A percentile compares a stretch with the other conserved stretches of the same genome.
Evolutionary conservation across 306 rosid species (phyloP).

Genomic region (Luffa aegyptiaca): DNA sequence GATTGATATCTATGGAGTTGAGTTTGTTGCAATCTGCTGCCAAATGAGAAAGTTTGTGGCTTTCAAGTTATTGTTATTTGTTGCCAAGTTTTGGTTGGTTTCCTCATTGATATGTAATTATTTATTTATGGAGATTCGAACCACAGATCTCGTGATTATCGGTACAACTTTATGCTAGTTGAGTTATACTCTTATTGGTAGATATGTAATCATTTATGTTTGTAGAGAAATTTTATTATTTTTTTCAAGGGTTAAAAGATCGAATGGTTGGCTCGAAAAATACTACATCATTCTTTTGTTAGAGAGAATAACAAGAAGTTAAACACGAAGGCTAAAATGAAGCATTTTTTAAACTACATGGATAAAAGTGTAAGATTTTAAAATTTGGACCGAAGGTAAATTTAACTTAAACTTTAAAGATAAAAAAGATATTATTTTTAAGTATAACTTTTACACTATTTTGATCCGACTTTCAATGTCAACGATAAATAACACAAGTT

Average conservation of each 20-base stretch:
- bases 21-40: conserved; percentile 1
- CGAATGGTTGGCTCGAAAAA: background rate
- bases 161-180: too few species aligned
- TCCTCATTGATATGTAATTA: background rate
- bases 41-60: background rate
- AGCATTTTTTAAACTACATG: background rate
- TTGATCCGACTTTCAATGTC: background rate
- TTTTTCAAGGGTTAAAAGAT: background rate
- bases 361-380: background rate
- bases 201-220: background rate
- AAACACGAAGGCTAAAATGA: background rate
- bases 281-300: background rate
- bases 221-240: background rate
- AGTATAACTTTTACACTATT: too few species aligned
- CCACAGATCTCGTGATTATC: too few species aligned
- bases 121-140: background rate
- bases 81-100: background rate
- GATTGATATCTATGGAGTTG: conserved; percentile 9
- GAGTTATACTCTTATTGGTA: too few species aligned
- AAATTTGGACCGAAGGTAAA: too few species aligned
- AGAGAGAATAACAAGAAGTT: background rate
- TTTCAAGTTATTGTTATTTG: background rate
- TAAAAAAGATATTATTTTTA: too few species aligned
- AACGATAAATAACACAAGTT: background rate
- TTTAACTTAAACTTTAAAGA: too few species aligned